These are phyloP conservation scores for Gillenia trifoliata DNA, from an alignment of 306 rosid genomes.

Conservation along the genomic window DNA sequence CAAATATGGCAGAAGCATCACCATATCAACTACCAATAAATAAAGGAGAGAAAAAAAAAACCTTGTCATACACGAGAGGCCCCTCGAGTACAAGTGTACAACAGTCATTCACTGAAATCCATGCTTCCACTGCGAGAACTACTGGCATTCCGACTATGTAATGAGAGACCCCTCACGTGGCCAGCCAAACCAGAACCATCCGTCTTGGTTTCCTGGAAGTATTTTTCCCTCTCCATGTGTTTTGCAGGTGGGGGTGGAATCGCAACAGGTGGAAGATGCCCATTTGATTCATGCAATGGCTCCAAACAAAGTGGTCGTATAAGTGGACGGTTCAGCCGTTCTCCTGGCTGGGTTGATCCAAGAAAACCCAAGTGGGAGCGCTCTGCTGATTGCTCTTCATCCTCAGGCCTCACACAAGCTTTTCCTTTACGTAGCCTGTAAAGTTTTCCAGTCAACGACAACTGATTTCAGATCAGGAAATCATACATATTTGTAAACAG, in stretches of 20 bases:
- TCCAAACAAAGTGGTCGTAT: conserved; percentile 61
- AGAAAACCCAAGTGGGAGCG: conserved; percentile 42
- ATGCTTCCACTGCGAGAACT: conserved; percentile 85
- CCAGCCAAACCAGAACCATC: conserved; percentile 61
- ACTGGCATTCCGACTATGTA: conserved; percentile 76
- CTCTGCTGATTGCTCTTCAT: conserved; percentile 48
- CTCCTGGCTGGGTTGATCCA: conserved; percentile 45
- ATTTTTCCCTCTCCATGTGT: conserved; percentile 77
- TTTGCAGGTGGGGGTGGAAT: conserved; percentile 96
- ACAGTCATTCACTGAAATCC: conserved; percentile 66
- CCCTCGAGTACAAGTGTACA: not conserved
- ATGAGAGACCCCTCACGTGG: conserved; percentile 72
- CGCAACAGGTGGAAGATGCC: conserved; percentile 34
- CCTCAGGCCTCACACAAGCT: conserved; percentile 82
- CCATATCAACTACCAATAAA: not conserved
- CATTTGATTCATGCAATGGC: conserved; percentile 32
- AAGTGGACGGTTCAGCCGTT: conserved; percentile 71
- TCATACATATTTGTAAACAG: not conserved
- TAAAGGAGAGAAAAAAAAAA: not conserved
- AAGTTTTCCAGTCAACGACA: conserved; percentile 13
- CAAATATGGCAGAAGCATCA: not conserved
- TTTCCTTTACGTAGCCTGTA: conserved; percentile 91
- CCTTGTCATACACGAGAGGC: conserved; percentile 1
- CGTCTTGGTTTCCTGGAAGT: conserved; percentile 70
- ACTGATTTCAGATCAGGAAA: conserved; percentile 14